A percentile compares a stretch with the other conserved stretches of the same genome.
phyloP scores from a whole-genome alignment of 805 yeast genomes.

The Starmerella bacillaris region DNA sequence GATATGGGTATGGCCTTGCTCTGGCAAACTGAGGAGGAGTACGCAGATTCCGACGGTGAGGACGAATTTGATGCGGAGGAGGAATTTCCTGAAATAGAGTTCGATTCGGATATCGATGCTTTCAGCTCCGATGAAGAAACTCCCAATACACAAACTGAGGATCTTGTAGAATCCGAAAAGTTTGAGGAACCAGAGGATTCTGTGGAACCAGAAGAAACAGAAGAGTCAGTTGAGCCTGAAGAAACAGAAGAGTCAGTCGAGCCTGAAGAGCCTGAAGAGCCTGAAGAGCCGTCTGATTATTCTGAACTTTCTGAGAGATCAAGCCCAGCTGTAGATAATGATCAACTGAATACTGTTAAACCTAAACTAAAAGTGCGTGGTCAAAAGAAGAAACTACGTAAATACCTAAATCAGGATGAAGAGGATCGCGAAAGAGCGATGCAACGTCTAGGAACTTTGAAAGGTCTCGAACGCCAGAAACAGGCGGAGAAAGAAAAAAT shows the following conservation, averaged over 20 bases:
- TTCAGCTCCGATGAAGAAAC: background rate
- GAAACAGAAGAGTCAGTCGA: slow-evolving; percentile 10
- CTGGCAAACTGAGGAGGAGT: slow-evolving; percentile 36
- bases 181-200: slow-evolving; percentile 1
- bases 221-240: slow-evolving; percentile 5
- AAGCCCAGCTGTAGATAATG: background rate
- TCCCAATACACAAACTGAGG: background rate
- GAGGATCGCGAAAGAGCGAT: slow-evolving; percentile 60
- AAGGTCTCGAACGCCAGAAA: slow-evolving; percentile 29
- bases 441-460: slow-evolving; percentile 71
- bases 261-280: slow-evolving; percentile 1
- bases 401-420: slow-evolving; percentile 83
- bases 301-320: background rate
- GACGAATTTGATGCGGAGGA: slow-evolving; percentile 14
- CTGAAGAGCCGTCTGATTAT: too few species aligned
- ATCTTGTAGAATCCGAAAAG: background rate
- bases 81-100: slow-evolving; percentile 18
- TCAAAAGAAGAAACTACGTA: slow-evolving; percentile 60
- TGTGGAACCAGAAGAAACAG: slow-evolving; percentile 7
- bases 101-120: slow-evolving; percentile 17
- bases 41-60: slow-evolving; percentile 9
- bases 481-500: slow-evolving; percentile 24
- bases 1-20: slow-evolving; percentile 79
- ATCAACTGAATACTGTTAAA: background rate
- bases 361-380: slow-evolving; percentile 40